Percentiles rank a stretch among this genome's conserved stretches.
These are phyloP conservation scores for Mucor mucedo DNA, from an alignment of 371 early-diverging fungal species.

Conservation along the genomic window DNA sequence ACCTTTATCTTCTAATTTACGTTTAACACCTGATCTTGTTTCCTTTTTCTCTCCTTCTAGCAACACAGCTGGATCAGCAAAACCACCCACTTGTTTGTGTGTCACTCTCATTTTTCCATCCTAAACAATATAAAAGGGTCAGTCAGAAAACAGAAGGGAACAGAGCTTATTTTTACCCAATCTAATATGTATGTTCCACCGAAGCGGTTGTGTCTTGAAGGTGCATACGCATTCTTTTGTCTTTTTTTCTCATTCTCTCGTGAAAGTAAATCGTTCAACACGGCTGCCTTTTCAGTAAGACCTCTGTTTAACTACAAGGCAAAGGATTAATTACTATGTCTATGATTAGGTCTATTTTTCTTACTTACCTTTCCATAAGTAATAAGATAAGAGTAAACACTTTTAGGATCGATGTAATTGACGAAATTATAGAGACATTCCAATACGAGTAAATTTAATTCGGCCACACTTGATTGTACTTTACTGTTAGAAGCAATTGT, in stretches of 20 bases:
- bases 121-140: constrained; percentile 24
- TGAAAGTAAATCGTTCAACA: constrained; percentile 31
- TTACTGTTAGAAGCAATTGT: constrained; percentile 64
- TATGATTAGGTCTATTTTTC: not conserved
- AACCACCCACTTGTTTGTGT: constrained; percentile 50
- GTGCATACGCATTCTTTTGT: constrained; percentile 25
- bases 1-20: constrained; percentile 40
- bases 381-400: constrained; percentile 33
- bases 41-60: constrained; percentile 54
- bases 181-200: constrained; percentile 62
- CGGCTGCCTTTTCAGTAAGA: constrained; percentile 19
- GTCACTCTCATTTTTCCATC: constrained; percentile 44
- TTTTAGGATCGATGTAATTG: constrained; percentile 53
- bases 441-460: constrained; percentile 69
- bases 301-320: too few relatives aligned
- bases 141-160: not conserved
- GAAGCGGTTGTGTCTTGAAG: constrained; percentile 61
- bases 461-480: constrained; percentile 53
- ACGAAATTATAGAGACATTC: constrained; percentile 70
- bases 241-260: constrained; percentile 35
- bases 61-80: constrained; percentile 42
- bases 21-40: constrained; percentile 35
- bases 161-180: constrained; percentile 34
- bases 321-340: too few relatives aligned
- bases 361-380: constrained; percentile 7